These are phyloP conservation scores for Rhododendron ferrugineum DNA, from an alignment of 148 eudicot genomes.

Conservation along the genomic window DNA sequence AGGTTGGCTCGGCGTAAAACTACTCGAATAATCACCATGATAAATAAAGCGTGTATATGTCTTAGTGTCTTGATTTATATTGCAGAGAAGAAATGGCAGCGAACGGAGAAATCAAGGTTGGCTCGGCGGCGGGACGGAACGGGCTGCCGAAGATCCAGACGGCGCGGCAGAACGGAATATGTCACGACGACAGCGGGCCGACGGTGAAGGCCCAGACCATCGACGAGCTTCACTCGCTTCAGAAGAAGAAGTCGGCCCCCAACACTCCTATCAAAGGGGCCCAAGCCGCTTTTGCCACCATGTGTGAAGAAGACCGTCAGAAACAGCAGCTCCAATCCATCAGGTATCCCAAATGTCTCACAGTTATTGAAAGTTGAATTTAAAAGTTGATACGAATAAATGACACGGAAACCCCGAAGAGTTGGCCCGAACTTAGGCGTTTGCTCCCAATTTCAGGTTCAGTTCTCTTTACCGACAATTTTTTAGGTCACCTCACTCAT, in stretches of 20 bases:
- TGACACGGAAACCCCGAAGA: too few species aligned
- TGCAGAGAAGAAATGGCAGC: slow-evolving; percentile 21
- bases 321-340: slow-evolving; percentile 64
- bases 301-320: slow-evolving; percentile 55
- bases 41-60: background rate
- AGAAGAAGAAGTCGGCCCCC: slow-evolving; percentile 58
- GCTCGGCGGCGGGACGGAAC: slow-evolving; percentile 11
- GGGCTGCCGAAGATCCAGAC: slow-evolving; percentile 29
- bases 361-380: too few species aligned
- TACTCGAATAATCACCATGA: too few species aligned
- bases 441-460: too few species aligned
- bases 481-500: too few species aligned
- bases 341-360: slow-evolving; percentile 29
- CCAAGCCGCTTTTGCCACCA: slow-evolving; percentile 17
- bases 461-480: too few species aligned
- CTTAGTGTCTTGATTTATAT: background rate
- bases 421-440: too few species aligned
- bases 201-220: slow-evolving; percentile 62
- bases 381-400: too few species aligned
- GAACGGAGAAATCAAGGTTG: slow-evolving; percentile 16
- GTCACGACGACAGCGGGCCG: slow-evolving; percentile 48
- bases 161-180: slow-evolving; percentile 27
- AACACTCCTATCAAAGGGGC: slow-evolving; percentile 33
- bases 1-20: too few species aligned
- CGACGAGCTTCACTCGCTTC: slow-evolving; percentile 63